Evolutionary conservation across 306 rosid species (phyloP), one percentile per base, ranked within the genome.

Genomic region (Ormosia emarginata): DNA sequence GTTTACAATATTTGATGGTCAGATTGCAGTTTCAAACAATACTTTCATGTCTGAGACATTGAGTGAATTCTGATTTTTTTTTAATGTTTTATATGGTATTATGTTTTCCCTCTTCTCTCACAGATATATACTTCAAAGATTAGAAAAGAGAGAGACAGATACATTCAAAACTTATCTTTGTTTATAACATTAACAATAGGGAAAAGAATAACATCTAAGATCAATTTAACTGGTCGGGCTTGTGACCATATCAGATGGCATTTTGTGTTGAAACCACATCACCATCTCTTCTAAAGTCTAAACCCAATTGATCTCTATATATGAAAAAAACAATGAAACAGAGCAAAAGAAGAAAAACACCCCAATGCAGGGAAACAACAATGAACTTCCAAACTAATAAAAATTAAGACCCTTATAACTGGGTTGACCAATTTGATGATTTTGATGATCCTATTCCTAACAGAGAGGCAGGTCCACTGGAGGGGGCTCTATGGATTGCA

Each of bases 391-490:
- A 68, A 36, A 71, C 79, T 32, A 80, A 56, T 74, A 46, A 73
- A 79, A 63, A 74, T 79, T 64, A 67, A n/a, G 30, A 65, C 68
- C 68, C 77, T 46, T 0, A 65, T 83, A n/a, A n/a, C n/a, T 62
- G 71, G 24, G 3, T n/a, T n/a, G 5, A 30, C 39, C 11, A 73
- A 46, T 79, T 62, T 37, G 0, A 79, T 12, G 46, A 64, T 67
- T 17, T 40, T 0, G 24, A 63, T 37, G 49, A 46, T 73, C 78
- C 85, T 91, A 95, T 71, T 73, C 78, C 84, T 91, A 95, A 74
- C 99, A 95, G 7, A 86, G 67, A 40, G 97, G 99, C 3, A 91
- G 82, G 78, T 95, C 99, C 77, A 34, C 83, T 0, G 98, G 99
- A n/a, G 99, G 96, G 8, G 90, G 18, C 86, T 95, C 90, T 39